These are phyloP conservation scores for Leccinum sublutescens DNA, from an alignment of 768 basidiomycete genomes.

Conservation along the genomic window DNA sequence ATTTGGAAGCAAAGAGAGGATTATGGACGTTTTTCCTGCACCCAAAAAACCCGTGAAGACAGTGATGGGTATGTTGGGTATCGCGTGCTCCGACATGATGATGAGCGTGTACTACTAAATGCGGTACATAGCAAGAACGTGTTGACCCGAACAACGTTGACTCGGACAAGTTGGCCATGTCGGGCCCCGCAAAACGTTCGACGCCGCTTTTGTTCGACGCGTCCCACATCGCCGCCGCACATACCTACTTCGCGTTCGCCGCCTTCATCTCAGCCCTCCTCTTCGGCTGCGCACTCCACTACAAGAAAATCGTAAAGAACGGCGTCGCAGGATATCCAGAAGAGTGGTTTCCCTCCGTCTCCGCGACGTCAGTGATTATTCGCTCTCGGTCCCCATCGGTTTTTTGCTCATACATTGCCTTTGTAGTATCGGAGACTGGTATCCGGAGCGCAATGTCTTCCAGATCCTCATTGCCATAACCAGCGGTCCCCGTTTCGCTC, in stretches of 20 bases:
- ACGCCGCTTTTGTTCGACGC: constrained; percentile 39
- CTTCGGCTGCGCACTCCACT: constrained; percentile 69
- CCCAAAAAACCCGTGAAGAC: constrained; percentile 95
- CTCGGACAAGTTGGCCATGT: constrained; percentile 11
- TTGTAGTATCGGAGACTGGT: constrained; percentile 87
- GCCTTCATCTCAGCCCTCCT: constrained; percentile 67
- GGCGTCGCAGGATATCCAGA: constrained; percentile 77
- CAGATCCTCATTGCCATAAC: constrained; percentile 87
- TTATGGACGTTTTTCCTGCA: constrained; percentile 77
- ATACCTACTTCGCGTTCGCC: constrained; percentile 61
- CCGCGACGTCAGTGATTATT: constrained; percentile 59
- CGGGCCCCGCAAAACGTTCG: constrained; percentile 15
- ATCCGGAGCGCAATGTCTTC: constrained; percentile 80
- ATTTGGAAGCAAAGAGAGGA: constrained; percentile 78
- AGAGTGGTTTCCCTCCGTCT: constrained; percentile 92
- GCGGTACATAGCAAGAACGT: not conserved
- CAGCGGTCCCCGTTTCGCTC: constrained; percentile 75
- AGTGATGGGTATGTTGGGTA: constrained; percentile 70
- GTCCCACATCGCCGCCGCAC: constrained; percentile 55
- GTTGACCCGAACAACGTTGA: not conserved
- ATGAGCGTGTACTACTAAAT: not conserved
- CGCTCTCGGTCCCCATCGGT: not conserved
- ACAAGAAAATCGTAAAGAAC: constrained; percentile 84
- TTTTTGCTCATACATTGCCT: constrained; percentile 1
- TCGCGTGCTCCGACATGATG: constrained; percentile 11